Evolutionary conservation across 345 rosid genomes (phyloP), one percentile per base, ranked within the genome.

Genomic region (Hypericum perforatum): DNA sequence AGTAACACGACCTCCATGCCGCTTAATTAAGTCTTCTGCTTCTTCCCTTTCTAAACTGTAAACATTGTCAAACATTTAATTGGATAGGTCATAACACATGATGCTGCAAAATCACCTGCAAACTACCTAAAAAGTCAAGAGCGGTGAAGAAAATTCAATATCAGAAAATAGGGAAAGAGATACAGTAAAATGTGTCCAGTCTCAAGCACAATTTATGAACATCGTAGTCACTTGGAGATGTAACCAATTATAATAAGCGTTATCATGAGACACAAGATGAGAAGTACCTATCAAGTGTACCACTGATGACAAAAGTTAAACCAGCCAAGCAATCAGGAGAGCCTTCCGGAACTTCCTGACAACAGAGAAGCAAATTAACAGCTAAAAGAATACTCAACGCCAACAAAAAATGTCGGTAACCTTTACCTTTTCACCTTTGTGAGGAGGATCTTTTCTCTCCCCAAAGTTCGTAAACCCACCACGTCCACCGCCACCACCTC

Each of bases 311-410:
- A 81, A 92, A 88, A 62, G 95, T 92, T 57, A 71, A 66, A 60
- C 96, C 88, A 39, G 77, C 82, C 59, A 92, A 80, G 78, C 98
- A 92, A 69, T 85, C 79, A 57, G 88, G 73, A 60, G 77, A 73
- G 53, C 98, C 98, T 77, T 85, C 95, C 68, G 98, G 98, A 69
- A 87, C 96, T 76, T 92, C 98, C 98, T 88, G 94, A 61, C 54
- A 72, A 52, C 49, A 46, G 52, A 43, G 69, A 47, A 48, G 49
- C 52, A 32, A 44, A 56, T 61, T 64, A 64, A 39, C 39, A 46
- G 16, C 11, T 9, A 56, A 32, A 49, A 42, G 49, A 37, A 43
- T 32, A 11, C 32, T 45, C 49, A 46, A 9, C 15, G 44, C 51
- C 16, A 56, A 44, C 42, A 32, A 60, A 8, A 55, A 7, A 56